Percentiles rank a stretch among this genome's conserved stretches.
Conservation (phyloP, 345 rosid genomes). For the Pistacia integerrima region DNA sequence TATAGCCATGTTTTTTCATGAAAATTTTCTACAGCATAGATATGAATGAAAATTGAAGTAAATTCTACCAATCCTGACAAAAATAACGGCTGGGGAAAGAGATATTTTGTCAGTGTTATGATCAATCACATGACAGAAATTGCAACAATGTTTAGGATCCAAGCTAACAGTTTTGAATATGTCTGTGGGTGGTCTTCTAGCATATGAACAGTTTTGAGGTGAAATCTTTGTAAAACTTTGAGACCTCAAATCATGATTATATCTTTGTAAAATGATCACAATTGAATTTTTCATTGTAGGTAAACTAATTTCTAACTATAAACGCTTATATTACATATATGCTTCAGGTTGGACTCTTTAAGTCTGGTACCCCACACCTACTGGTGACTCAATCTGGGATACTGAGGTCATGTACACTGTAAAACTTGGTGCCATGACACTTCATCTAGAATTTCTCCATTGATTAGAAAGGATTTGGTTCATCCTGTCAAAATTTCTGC, state of each 20-base stretch:
- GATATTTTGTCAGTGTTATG: not conserved
- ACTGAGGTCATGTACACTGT: not conserved
- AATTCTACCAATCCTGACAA: not conserved
- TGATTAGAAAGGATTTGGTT: not conserved
- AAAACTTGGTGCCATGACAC: not conserved
- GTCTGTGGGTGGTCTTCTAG: not conserved
- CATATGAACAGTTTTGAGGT: not conserved
- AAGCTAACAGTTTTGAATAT: not conserved
- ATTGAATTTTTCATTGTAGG: too few species aligned
- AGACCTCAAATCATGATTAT: not conserved
- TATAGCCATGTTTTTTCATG: too few species aligned
- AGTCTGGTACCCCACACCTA: not conserved
- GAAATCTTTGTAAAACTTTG: not conserved
- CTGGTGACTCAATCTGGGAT: not conserved
- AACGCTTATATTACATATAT: not conserved
- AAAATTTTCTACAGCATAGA: not conserved
- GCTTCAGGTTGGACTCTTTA: not conserved
- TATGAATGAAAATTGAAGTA: not conserved
- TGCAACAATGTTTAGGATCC: not conserved
- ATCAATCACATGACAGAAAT: not conserved
- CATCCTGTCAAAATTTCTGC: not conserved
- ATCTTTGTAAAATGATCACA: not conserved
- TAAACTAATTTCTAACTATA: not conserved
- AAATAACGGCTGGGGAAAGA: too few species aligned
- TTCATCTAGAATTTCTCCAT: not conserved